Percentiles rank a stretch among this genome's conserved stretches.
Conservation (phyloP, 768 basidiomycete genomes). For the Lentinus brumalis region DNA sequence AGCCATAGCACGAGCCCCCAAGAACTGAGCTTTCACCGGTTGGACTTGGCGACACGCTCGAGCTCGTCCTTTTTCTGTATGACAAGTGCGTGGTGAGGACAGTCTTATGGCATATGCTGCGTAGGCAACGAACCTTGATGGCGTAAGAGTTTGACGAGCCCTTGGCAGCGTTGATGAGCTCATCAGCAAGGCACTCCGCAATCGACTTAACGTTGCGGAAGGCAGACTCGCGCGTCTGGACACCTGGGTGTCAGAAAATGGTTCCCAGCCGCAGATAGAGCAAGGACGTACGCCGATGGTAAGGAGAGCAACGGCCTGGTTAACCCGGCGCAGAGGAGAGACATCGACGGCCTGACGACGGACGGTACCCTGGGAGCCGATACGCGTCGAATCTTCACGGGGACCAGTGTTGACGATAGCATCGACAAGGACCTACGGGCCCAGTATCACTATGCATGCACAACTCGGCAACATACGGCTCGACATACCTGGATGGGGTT, state of each 20-base stretch:
- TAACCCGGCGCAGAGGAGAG: conserved; percentile 95
- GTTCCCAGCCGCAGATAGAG: not conserved
- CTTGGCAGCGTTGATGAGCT: conserved; percentile 99
- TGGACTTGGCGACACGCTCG: conserved; percentile 99
- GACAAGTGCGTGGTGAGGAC: not conserved
- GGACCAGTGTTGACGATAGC: conserved; percentile 99
- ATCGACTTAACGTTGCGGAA: conserved; percentile 99
- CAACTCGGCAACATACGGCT: not conserved
- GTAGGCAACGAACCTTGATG: conserved; percentile 76
- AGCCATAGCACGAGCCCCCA: conserved; percentile 22
- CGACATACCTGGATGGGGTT: conserved; percentile 93
- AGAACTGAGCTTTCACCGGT: conserved; percentile 72
- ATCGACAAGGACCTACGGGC: conserved; percentile 82
- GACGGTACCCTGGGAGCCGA: conserved; percentile 99
- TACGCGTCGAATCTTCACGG: conserved; percentile 99
- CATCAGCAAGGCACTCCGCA: conserved; percentile 98
- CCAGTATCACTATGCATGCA: not conserved
- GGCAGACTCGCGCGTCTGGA: conserved; percentile 95
- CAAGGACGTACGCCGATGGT: conserved; percentile 83
- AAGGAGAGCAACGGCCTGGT: conserved; percentile 94
- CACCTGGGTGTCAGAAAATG: conserved; percentile 6
- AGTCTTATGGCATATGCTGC: not conserved
- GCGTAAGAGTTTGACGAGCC: conserved; percentile 99
- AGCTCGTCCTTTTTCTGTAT: conserved; percentile 97
- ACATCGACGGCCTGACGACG: conserved; percentile 99